Base-by-base conservation (phyloP, 108 stramenopile species). In the Skeletonema grethae region DNA sequence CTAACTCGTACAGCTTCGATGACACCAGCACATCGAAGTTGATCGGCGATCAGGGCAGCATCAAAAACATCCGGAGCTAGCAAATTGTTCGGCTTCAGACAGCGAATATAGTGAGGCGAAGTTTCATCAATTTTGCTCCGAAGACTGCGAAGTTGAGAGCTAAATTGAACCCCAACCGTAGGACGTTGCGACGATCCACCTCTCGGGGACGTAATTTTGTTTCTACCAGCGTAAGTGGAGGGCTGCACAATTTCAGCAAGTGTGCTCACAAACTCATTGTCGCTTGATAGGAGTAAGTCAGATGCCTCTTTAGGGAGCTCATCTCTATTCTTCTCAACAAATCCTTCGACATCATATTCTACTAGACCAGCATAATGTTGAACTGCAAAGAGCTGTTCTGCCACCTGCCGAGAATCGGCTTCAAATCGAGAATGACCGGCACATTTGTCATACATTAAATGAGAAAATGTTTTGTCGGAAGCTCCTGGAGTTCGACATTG, bases 261-360 rank as follows among this genome's bases (percentile, higher is more conserved):
- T 24, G 65, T 50, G 16, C 57, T 77, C 20, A 90, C 77, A 50
- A 88, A 86, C 4, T 63, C 67, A 57, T 83, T 85, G 24, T 35
- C 61, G 43, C 77, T 82, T 43, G 77, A 84, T 31, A 76, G 72
- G 15, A 93, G 69, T 18, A 90, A 71, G 29, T 85, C 87, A 3
- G 80, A 81, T n/a, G 84, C 75, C 70, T 95, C 94, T 65, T 91
- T 93, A 41, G 85, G 91, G 2, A 98, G 82, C 64, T 94, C 91
- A 71, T 98, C 97, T 38, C 89, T 87, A 72, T 98, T 98, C 82
- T 97, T 97, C 46, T 91, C 95, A 38, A 93, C 65, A 70, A 98
- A 97, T 18, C 87, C 87, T 25, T 83, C 84, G 8, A 92, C 77
- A 32, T 70, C 85, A 85, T 98, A 98, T 63, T 90, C 88, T 25